These are phyloP conservation scores for Penicillium waksmanii DNA, from an alignment of 495 filamentous ascomycete species.

Conservation along the genomic window DNA sequence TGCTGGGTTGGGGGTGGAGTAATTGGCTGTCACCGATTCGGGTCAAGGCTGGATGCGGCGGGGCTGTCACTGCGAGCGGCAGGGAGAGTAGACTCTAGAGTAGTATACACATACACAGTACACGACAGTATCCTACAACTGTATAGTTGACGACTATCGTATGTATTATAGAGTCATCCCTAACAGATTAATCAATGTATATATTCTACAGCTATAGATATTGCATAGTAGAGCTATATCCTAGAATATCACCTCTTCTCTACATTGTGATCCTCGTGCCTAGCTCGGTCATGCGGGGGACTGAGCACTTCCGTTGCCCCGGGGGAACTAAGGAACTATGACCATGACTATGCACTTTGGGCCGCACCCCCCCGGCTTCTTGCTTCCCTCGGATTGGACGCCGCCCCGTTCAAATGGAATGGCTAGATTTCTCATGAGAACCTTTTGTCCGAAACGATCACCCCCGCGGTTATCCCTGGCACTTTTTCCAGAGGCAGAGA, in stretches of 20 bases:
- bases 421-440: slow-evolving; percentile 8
- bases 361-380: neutral
- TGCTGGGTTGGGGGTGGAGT: neutral
- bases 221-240: neutral
- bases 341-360: slow-evolving; percentile 13
- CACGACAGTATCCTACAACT: too few relatives aligned
- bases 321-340: slow-evolving; percentile 32
- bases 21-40: slow-evolving; percentile 7
- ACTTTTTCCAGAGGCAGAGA: neutral
- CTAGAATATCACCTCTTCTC: too few relatives aligned
- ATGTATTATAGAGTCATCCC: neutral
- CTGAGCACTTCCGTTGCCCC: slow-evolving; percentile 47
- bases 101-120: too few relatives aligned
- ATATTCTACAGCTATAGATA: neutral
- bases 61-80: slow-evolving; percentile 1
- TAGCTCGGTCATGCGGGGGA: slow-evolving; percentile 45
- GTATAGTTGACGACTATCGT: neutral
- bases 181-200: neutral
- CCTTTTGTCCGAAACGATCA: slow-evolving; percentile 26
- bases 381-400: neutral
- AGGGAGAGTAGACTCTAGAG: neutral
- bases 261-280: neutral
- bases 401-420: neutral
- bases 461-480: neutral
- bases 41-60: slow-evolving; percentile 7